phyloP scores from a whole-genome alignment of 2,329 filamentous ascomycete species.

The Trichoderma polysporum region DNA sequence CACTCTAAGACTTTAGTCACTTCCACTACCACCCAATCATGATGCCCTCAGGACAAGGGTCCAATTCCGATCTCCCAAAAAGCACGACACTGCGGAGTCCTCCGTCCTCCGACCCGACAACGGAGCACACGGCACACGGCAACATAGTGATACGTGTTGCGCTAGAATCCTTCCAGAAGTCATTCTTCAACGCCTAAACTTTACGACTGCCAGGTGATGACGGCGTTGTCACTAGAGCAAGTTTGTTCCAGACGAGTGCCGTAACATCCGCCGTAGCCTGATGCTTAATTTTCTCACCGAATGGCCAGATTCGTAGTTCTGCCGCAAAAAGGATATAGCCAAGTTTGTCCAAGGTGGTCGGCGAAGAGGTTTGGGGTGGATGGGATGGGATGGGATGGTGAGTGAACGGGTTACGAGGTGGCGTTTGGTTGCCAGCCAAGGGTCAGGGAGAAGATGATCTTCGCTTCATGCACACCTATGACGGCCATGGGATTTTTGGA shows the following conservation, averaged over 20 bases:
- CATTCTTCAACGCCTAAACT: neutral
- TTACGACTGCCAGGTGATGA: constrained; percentile 1
- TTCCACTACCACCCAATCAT: neutral
- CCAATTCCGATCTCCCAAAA: neutral
- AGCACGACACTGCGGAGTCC: constrained; percentile 18
- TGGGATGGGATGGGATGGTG: neutral
- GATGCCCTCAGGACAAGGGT: neutral
- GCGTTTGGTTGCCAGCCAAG: neutral
- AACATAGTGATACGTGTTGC: neutral
- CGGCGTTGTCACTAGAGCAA: neutral
- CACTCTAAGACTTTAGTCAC: neutral
- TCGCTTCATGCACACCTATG: neutral
- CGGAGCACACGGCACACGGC: constrained; percentile 1
- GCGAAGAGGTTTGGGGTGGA: neutral
- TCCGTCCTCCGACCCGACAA: constrained; percentile 19
- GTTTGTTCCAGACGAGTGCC: neutral
- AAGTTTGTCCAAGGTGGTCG: neutral
- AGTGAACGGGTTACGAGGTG: neutral
- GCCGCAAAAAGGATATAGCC: neutral
- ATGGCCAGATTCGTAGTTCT: neutral
- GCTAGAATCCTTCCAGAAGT: constrained; percentile 22
- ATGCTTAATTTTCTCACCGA: neutral
- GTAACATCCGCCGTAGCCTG: neutral
- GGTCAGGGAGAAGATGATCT: neutral
- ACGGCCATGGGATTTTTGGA: neutral